These are phyloP conservation scores for Zygotorulaspora mrakii DNA, from an alignment of 1,139 yeast genomes.

Conservation along the genomic window DNA sequence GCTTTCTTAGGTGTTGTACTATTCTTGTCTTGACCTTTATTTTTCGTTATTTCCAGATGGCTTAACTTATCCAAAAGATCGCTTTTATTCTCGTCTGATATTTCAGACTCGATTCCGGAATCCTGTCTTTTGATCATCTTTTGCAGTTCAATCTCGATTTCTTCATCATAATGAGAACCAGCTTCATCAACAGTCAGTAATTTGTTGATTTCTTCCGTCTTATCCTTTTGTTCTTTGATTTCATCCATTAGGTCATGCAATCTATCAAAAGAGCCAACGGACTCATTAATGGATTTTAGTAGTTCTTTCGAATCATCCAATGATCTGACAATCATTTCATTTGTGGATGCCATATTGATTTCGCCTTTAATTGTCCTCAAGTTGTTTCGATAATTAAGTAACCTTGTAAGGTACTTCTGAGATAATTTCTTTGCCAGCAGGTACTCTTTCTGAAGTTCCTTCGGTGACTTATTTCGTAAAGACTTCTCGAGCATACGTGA, in stretches of 20 bases:
- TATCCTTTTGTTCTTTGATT: conserved; percentile 42
- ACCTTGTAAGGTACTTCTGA: conserved; percentile 37
- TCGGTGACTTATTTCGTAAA: conserved; percentile 12
- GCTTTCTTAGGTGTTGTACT: too few relatives aligned
- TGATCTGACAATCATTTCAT: conserved; percentile 41
- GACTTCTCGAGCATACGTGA: conserved; percentile 14
- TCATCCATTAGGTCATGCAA: conserved; percentile 44
- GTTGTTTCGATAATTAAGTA: conserved; percentile 39
- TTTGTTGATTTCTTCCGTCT: conserved; percentile 39
- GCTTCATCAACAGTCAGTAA: conserved; percentile 32
- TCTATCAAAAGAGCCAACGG: conserved; percentile 38
- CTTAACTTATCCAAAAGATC: conserved; percentile 7
- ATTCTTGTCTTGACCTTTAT: background rate
- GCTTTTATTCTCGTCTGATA: conserved; percentile 7
- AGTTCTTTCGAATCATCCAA: conserved; percentile 39
- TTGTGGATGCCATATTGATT: conserved; percentile 48
- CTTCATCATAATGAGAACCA: conserved; percentile 9
- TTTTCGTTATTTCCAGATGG: conserved; percentile 6
- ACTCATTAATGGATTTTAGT: conserved; percentile 32
- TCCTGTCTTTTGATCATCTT: conserved; percentile 42
- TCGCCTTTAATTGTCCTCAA: conserved; percentile 42
- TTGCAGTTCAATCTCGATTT: conserved; percentile 25
- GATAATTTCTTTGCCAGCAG: conserved; percentile 36
- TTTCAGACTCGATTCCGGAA: conserved; percentile 17
- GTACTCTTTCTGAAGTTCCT: conserved; percentile 20